phyloP scores from a whole-genome alignment of 495 filamentous ascomycete genomes.

The Jackrogersella minutella region DNA sequence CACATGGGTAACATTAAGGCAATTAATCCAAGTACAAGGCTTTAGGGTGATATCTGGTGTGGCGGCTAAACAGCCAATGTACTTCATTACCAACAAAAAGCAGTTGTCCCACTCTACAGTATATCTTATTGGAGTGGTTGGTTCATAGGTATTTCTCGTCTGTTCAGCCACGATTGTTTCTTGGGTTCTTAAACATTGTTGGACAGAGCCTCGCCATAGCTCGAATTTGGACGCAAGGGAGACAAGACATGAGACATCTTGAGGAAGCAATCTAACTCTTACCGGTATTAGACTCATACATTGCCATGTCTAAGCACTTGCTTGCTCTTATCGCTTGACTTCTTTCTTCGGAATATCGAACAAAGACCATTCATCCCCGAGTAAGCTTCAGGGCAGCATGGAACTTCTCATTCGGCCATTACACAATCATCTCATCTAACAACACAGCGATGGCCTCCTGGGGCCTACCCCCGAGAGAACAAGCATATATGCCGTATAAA shows the following conservation, averaged over 20 bases:
- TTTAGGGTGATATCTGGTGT: slow-evolving; percentile 4
- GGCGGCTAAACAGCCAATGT: slow-evolving; percentile 21
- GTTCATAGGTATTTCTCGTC: background rate
- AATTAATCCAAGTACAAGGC: background rate
- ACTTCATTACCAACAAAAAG: background rate
- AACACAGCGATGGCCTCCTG: slow-evolving; percentile 20
- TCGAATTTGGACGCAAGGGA: slow-evolving; percentile 17
- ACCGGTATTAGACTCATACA: background rate
- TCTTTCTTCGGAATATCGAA: slow-evolving; percentile 17
- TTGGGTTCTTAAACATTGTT: background rate
- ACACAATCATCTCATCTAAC: background rate
- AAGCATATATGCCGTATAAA: slow-evolving; percentile 16
- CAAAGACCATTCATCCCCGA: background rate
- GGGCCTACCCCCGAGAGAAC: slow-evolving; percentile 12
- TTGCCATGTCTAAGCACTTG: background rate
- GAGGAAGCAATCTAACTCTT: slow-evolving; percentile 18
- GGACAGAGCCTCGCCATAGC: background rate
- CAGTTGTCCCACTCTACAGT: background rate
- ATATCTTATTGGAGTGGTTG: background rate
- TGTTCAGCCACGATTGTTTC: background rate
- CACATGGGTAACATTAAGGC: background rate
- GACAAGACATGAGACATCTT: slow-evolving; percentile 16
- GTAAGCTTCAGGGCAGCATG: background rate
- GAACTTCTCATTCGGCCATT: background rate
- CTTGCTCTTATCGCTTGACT: too few species aligned